Percentiles rank a stretch among this genome's conserved stretches.
Conservation (phyloP, 2,329 filamentous ascomycete genomes). For the Phialophora tarda region DNA sequence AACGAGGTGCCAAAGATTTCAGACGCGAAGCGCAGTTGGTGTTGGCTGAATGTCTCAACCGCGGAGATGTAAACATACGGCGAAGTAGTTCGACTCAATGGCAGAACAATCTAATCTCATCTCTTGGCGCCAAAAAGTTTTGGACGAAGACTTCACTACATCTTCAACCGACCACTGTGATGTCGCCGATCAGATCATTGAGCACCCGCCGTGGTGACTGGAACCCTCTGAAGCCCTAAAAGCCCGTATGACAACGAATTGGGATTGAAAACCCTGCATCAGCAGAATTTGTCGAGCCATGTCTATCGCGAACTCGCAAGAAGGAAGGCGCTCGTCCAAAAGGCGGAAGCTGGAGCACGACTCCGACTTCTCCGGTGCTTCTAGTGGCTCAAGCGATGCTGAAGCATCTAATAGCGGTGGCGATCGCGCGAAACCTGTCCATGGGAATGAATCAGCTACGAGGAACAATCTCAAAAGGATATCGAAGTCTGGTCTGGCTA, state of each 20-base stretch:
- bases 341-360: conserved; percentile 3
- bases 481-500: background rate
- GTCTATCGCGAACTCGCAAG: background rate
- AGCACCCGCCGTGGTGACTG: background rate
- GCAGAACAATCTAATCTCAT: background rate
- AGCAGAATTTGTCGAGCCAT: background rate
- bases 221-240: background rate
- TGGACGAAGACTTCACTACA: background rate
- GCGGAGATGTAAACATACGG: too few species aligned
- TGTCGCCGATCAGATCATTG: background rate
- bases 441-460: background rate
- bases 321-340: background rate
- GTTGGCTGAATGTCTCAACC: background rate
- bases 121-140: conserved; percentile 7
- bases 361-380: background rate
- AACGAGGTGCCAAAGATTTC: background rate
- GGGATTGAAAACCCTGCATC: background rate
- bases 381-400: background rate
- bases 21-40: background rate
- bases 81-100: background rate
- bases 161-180: background rate
- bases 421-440: background rate
- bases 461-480: background rate
- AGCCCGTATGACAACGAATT: background rate
- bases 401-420: background rate